Conservation (phyloP, 2,329 filamentous ascomycete species). For the Paecilomyces sp. region DNA sequence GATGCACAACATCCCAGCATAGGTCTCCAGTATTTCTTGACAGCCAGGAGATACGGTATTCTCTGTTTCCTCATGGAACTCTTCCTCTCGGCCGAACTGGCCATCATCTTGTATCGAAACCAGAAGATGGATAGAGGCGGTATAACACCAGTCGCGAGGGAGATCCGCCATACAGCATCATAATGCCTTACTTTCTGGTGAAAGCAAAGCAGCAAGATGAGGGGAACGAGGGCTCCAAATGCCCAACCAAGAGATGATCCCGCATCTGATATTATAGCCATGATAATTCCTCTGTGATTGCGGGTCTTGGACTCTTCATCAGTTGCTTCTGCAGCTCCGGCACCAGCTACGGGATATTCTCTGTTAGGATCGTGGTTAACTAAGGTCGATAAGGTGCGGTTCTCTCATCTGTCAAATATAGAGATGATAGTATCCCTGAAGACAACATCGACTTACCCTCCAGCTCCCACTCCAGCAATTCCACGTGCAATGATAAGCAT, state of each 20-base stretch:
- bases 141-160: constrained; percentile 44
- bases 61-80: constrained; percentile 41
- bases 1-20: constrained; percentile 40
- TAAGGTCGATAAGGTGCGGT: neutral
- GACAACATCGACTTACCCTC: constrained; percentile 16
- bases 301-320: constrained; percentile 42
- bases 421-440: no score
- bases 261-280: constrained; percentile 49
- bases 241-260: constrained; percentile 47
- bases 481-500: constrained; percentile 37
- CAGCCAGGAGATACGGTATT: constrained; percentile 41
- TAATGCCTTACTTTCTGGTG: constrained; percentile 34
- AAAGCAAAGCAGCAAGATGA: constrained; percentile 46
- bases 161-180: constrained; percentile 44
- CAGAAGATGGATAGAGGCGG: constrained; percentile 47
- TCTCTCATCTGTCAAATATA: no score
- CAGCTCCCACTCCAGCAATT: constrained; percentile 38
- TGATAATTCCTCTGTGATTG: constrained; percentile 48
- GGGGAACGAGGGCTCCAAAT: constrained; percentile 42
- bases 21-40: constrained; percentile 45
- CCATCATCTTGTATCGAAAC: constrained; percentile 47
- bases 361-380: constrained; percentile 4
- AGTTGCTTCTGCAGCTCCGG: constrained; percentile 43
- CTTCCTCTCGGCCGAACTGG: constrained; percentile 44
- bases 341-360: constrained; percentile 50